Conservation (phyloP, 345 rosid species). For the Triadica sebifera region DNA sequence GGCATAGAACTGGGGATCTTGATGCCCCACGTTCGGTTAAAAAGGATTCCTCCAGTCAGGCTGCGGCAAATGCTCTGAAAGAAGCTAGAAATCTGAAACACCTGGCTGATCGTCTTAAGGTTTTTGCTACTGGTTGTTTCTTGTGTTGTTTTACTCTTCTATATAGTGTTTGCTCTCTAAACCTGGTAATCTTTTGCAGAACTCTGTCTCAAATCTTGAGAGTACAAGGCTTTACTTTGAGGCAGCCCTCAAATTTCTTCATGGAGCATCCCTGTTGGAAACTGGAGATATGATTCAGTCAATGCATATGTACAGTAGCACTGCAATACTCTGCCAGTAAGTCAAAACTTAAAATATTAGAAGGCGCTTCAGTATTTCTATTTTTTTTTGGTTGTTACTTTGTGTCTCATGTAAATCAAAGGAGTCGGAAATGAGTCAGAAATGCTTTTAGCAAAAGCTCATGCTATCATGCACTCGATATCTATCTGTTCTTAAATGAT, state of each 20-base stretch:
- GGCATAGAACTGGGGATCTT: slow-evolving; percentile 45
- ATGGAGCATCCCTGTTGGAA: slow-evolving; percentile 76
- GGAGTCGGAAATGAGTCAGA: no score
- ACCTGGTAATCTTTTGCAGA: slow-evolving; percentile 41
- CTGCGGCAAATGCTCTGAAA: slow-evolving; percentile 70
- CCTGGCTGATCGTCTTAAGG: slow-evolving; percentile 93
- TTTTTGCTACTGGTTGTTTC: slow-evolving; percentile 21
- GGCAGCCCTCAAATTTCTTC: slow-evolving; percentile 94
- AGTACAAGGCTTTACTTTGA: slow-evolving; percentile 81
- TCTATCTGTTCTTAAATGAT: background rate
- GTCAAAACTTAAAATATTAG: slow-evolving; percentile 23
- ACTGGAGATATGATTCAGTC: slow-evolving; percentile 69
- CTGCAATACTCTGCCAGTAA: slow-evolving; percentile 97
- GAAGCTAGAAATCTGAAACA: slow-evolving; percentile 95
- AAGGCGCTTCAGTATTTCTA: background rate
- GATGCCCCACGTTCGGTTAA: slow-evolving; percentile 66
- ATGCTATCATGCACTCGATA: background rate
- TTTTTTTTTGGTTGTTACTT: background rate
- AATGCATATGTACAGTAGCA: slow-evolving; percentile 64
- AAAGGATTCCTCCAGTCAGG: slow-evolving; percentile 65
- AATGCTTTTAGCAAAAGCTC: background rate
- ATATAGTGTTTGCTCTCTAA: slow-evolving; percentile 13
- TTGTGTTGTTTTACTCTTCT: slow-evolving; percentile 15
- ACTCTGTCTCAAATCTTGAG: slow-evolving; percentile 54
- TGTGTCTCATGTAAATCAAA: background rate